Evolutionary conservation across 768 basidiomycete genomes (phyloP).

Genomic region (Mrakia gelida): DNA sequence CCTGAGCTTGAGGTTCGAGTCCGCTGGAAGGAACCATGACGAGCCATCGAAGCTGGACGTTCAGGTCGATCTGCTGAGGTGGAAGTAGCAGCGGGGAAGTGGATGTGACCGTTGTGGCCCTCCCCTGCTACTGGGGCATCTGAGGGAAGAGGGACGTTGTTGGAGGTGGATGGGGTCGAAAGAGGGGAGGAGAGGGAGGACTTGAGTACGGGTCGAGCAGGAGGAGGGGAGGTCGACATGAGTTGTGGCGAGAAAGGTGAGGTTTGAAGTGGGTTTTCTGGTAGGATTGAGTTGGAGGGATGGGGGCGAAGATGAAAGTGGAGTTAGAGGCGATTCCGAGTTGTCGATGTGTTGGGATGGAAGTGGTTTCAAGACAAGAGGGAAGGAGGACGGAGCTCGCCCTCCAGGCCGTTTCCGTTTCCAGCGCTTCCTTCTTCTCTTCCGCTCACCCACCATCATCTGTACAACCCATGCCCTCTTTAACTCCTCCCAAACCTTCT

Average conservation of each 20-base stretch:
- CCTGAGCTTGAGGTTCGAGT: constrained; percentile 8
- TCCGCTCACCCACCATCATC: neutral
- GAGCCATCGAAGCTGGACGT: neutral
- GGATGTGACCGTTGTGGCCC: constrained; percentile 20
- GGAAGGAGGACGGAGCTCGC: neutral
- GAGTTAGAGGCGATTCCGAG: neutral
- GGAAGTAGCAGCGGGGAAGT: neutral
- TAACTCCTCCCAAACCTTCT: constrained; percentile 24
- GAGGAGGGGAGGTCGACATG: neutral
- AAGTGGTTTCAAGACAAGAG: neutral
- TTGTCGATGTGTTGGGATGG: neutral
- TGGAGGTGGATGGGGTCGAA: neutral
- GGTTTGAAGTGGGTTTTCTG: no score
- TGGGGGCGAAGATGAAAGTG: neutral
- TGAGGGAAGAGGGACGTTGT: neutral
- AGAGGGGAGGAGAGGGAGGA: neutral
- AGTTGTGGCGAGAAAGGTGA: neutral
- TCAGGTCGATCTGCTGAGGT: neutral
- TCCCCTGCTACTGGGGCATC: neutral
- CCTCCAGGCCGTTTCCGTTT: neutral
- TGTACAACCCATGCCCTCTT: constrained; percentile 7
- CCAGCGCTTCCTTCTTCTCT: neutral
- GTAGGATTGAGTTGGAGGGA: neutral
- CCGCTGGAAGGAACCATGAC: constrained; percentile 6
- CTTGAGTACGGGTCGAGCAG: neutral